phyloP scores from a whole-genome alignment of 192 early-diverging fungal genomes.

The Rhizophagus clarus region DNA sequence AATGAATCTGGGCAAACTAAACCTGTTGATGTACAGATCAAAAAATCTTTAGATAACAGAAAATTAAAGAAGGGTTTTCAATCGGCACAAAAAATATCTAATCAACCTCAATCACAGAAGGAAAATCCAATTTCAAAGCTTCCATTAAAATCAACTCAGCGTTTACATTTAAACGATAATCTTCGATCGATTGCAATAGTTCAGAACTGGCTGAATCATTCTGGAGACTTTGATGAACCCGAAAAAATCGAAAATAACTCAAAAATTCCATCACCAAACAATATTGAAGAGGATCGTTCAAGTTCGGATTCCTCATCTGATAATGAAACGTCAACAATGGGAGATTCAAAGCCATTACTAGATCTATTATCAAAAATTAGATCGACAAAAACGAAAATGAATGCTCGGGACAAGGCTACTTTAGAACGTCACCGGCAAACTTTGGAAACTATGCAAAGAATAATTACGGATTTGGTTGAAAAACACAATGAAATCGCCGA shows the following conservation, averaged over 20 bases:
- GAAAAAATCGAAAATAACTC: background rate
- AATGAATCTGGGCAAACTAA: background rate
- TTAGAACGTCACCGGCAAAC: background rate
- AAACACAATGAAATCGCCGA: background rate
- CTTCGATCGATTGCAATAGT: background rate
- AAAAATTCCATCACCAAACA: background rate
- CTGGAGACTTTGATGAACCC: background rate
- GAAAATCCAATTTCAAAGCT: background rate
- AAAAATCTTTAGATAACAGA: background rate
- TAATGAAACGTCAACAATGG: background rate
- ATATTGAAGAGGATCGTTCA: background rate
- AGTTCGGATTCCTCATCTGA: background rate
- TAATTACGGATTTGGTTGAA: background rate
- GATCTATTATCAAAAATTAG: background rate
- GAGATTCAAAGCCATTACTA: background rate
- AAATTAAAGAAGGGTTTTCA: background rate
- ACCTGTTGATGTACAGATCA: background rate
- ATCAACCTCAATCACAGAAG: background rate
- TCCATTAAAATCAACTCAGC: background rate
- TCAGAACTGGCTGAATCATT: background rate
- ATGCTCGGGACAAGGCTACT: background rate
- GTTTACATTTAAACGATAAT: background rate
- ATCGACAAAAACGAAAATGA: background rate
- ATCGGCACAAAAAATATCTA: background rate
- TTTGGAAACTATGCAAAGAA: slow-evolving; percentile 1